Evolutionary conservation across 2,329 filamentous ascomycete species (phyloP), one percentile per base, ranked within the genome.

Genomic region (Aspergillus fijiensis): DNA sequence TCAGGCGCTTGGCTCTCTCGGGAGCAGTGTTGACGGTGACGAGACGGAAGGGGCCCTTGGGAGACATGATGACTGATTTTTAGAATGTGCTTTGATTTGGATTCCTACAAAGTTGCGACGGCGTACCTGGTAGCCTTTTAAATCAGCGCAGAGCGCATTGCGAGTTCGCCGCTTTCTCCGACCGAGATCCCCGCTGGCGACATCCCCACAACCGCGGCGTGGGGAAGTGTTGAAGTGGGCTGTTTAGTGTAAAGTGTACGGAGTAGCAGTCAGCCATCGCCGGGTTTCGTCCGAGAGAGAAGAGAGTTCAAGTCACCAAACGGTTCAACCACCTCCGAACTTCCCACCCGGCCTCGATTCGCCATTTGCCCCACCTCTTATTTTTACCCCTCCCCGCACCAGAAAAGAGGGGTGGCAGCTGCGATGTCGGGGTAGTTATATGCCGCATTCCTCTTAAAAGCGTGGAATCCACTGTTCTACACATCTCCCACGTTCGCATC

Each of bases 11-110:
- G 35, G 87, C 88, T 58, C 87, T 80, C 63, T 88, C 87, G 0
- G 87, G 87, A 1, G 83, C 85, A 1, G 83, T 89, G 76, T 89
- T 90, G 65, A 90, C 86, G 1, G 86, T 90, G 31, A 89, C 82
- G 12, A 90, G 81, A 66, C 79, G 83, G 75, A 82, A 89, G 3
- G 85, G 85, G 19, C 85, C 85, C 65, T 81, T 79, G 14, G 81
- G 77, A 59, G 69, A 65, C 69, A 71, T 74, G 31, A 16, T 55
- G 45, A 39, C 42, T 31, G 42, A 16, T 49, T 23, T 23, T 35
- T 33, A 6, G 53, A 12, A n/a, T 19, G 9, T 23, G 27, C 12
- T 55, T 35, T 19, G 9, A 23, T 23, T 29, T 23, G 7, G 3
- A 45, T 29, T 23, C 45, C 21, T 39, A 16, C 19, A 23, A 4